Base-by-base conservation (phyloP, 2,329 filamentous ascomycete species). In the Colletotrichum musae region DNA sequence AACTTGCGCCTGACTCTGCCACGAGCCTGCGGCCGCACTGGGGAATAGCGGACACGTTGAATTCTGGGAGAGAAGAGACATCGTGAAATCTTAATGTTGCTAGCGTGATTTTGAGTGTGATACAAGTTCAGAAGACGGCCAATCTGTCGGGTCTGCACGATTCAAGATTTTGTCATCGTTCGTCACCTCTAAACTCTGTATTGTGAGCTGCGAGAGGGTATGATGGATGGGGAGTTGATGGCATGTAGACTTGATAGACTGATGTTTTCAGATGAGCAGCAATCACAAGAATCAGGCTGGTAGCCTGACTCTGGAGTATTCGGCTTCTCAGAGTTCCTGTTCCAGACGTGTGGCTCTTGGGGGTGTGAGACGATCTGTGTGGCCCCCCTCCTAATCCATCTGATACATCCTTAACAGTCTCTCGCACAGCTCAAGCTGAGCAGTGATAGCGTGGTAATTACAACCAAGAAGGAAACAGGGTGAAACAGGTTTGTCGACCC, bases 241-340 rank as follows among this genome's bases (percentile, higher is more conserved):
- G 9, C 59, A 54, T 36, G 39, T 41, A 63, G 16, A 39, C 5
- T 52, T 39, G 54, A 50, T 41, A 66, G 36, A 56, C 32, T 59
- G 24, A 24, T 60, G 6, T 61, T 36, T 65, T 60, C 56, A 60
- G 66, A 69, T 66, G 66, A 66, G 7, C 16, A 10, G 48, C 24
- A 39, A 45, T n/a, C n/a, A 36, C 48, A 36, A 48, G 21, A 59
- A 54, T 59, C 53, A 47, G 18, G 9, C 62, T 50, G 45, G 15
- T 48, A 15, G 51, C 50, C 66, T 57, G 62, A 66, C 56, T 60
- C 56, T 52, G 56, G 24, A 54, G 24, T 43, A 60, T 51, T 41
- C 61, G 66, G 61, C 54, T 56, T 64, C 36, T 39, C 61, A 66
- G 57, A 69, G 60, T 66, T 69, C 66, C 61, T 69, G 61, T 69